phyloP scores from a whole-genome alignment of 2,329 filamentous ascomycete genomes.

The Cordyceps farinosa region DNA sequence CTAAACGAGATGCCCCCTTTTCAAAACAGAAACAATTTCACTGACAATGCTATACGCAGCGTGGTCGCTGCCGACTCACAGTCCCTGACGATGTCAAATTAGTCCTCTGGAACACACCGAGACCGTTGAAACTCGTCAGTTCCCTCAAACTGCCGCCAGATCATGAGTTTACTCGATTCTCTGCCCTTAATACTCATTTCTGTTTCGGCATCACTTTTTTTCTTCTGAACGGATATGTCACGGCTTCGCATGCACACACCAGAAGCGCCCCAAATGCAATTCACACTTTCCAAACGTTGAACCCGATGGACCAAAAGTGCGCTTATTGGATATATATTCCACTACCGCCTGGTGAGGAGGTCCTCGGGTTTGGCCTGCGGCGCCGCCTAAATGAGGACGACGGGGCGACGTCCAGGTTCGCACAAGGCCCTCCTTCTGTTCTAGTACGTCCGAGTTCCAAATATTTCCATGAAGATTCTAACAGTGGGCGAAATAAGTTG shows the following conservation, averaged over 20 bases:
- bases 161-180: background rate
- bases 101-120: background rate
- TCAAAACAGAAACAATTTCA: too few relatives aligned
- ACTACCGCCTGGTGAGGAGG: background rate
- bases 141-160: background rate
- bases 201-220: conserved; percentile 5
- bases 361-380: background rate
- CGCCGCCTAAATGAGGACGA: background rate
- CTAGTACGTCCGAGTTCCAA: background rate
- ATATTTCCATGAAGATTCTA: background rate
- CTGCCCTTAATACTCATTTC: background rate
- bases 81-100: background rate
- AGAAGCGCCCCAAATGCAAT: background rate
- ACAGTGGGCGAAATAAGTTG: background rate
- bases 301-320: background rate
- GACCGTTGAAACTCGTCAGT: background rate
- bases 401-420: background rate
- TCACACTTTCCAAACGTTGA: background rate
- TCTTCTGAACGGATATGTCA: background rate
- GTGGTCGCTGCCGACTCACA: background rate
- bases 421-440: background rate
- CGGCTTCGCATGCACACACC: background rate
- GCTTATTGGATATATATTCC: background rate
- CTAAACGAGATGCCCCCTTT: too few relatives aligned
- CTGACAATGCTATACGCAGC: background rate